Conservation (phyloP, 441 rosid species). For the Rhodomyrtus psidioides region DNA sequence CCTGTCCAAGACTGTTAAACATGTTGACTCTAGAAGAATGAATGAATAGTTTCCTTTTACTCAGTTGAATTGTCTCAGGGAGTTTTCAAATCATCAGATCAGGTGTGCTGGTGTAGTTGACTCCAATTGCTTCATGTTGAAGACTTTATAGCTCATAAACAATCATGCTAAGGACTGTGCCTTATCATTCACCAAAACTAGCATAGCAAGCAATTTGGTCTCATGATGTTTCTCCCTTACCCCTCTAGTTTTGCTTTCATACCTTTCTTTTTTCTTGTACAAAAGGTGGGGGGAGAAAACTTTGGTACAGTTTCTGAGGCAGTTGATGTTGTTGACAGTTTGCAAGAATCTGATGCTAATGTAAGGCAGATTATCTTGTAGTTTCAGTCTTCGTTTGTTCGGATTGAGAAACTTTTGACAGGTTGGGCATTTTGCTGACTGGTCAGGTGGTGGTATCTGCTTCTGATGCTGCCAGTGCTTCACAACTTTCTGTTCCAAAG, state of each 20-base stretch:
- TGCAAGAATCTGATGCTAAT: not conserved
- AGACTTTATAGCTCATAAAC: not conserved
- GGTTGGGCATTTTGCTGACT: not conserved
- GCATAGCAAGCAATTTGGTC: not conserved
- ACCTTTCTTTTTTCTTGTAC: not conserved
- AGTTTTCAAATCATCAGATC: not conserved
- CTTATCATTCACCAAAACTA: not conserved
- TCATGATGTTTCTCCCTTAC: not conserved
- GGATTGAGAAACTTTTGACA: not conserved
- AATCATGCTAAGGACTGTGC: not conserved
- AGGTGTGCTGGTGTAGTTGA: not conserved
- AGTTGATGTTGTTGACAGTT: not conserved
- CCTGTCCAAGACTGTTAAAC: not conserved
- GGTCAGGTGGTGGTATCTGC: conserved; percentile 3
- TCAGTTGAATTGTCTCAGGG: not conserved
- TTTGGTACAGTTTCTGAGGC: not conserved
- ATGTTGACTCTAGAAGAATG: not conserved
- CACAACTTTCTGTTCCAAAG: not conserved
- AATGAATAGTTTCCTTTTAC: not conserved
- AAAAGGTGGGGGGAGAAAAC: conserved; percentile 12
- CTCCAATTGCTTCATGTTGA: not conserved
- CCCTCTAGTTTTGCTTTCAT: not conserved
- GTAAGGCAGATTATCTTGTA: not conserved
- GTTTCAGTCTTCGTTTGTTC: not conserved
- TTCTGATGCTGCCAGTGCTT: conserved; percentile 2